Base-by-base conservation (phyloP, 2,329 filamentous ascomycete genomes). In the Botrytis squamosa region DNA sequence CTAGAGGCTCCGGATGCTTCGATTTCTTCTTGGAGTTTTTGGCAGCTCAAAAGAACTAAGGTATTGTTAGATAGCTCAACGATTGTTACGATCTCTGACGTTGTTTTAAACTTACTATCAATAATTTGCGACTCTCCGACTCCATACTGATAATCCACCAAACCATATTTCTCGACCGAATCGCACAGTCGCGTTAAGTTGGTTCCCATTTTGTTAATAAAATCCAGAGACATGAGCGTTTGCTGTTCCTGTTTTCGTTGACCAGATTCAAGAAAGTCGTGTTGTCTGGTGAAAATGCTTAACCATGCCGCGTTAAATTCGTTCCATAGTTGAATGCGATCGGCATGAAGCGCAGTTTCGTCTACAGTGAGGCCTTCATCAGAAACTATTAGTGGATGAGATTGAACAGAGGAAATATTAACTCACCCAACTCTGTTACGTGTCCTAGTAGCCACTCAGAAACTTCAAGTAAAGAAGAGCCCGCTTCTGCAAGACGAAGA, bases 91-190 rank as follows among this genome's bases (percentile, higher is more conserved):
- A 29, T 16, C 29, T 59, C 40, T 57, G 22, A 36, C 33, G 49
- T 42, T 72, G 10, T 55, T 67, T 22, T 29, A 20, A 25, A 72
- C 71, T 68, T 68, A 72, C 71, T 68, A 52, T 72, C 52, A 18
- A 96, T 89, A 78, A 98, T 98, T 80, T 93, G 90, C 81, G 98
- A 95, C 83, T 98, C 96, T 89, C 94, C 97, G 40, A 98, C 93
- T 14, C 96, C 96, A 84, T 97, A 97, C 80, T 98, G 92, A 82
- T 98, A 99, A 84, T 99, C 96, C 18, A 99, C 94, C 66, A 99
- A 85, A n/a, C 96, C 96, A 81, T 97, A 91, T 77, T 92, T 91
- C 82, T 98, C 95, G 75, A 98, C 88, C 69, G 89, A 89, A 81
- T 98, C 94, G 81, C 95, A 97, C 69, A 97, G 86, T 69, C 90